Evolutionary conservation across 2,329 filamentous ascomycete species (phyloP), one percentile per base, ranked within the genome.

Genomic region (Davidsoniella eucalypti): DNA sequence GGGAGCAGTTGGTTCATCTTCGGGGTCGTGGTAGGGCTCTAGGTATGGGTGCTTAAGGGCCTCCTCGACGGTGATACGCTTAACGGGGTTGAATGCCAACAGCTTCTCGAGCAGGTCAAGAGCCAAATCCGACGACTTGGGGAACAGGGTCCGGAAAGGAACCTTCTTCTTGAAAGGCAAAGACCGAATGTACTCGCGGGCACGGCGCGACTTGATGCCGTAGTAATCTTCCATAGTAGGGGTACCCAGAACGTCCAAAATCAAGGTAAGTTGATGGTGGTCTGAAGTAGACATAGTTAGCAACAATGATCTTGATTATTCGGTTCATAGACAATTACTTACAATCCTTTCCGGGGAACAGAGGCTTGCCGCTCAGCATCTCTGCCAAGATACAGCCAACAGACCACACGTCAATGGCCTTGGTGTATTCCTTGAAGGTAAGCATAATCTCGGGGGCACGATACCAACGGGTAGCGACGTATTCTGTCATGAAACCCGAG

Each of bases 401-500:
- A 60, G 88, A 95, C 92, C 92, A 98, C 9, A 98, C 88, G 62
- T 98, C 92, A 62, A 98, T 98, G 41, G 92, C 92, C 69, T 96
- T 98, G 60, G 92, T 98, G 70, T 98, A 98, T 69, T 98, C 92
- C 71, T 98, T 96, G 74, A 96, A 98, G 10, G 92, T 98, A 70
- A 98, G 82, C 92, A 98, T 98, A 66, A 98, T 98, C 65, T 98
- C 92, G 3, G 92, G 92, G 5, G 92, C 92, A 67, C 92, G 87
- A 69, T 98, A 98, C 92, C 92, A 98, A 61, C 92, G 82, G 44
- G 92, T 98, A 47, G 92, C 92, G 52, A 98, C 92, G 64, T 98
- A 98, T 93, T 98, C 92, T 14, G 92, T 98, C 92, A 98, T 98
- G 77, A 98, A 98, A 18, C 92, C 92, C n/a, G 90, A 95, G 69